Evolutionary conservation across 1,284 basidiomycete species (phyloP).

Genomic region (Tilletia caries): DNA sequence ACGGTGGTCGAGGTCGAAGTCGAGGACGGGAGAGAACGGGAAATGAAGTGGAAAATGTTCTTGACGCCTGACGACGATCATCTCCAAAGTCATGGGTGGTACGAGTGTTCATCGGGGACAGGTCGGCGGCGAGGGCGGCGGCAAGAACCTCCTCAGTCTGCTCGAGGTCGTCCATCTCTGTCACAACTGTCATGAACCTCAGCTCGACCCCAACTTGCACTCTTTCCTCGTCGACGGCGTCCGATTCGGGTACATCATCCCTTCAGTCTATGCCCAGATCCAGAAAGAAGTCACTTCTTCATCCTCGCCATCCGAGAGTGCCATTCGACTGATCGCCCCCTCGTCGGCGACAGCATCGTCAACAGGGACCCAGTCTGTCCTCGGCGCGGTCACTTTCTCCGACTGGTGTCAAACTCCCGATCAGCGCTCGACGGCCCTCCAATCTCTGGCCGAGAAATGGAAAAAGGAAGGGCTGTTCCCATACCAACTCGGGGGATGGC

Average conservation of each 20-base stretch:
- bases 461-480: constrained; percentile 32
- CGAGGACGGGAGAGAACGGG: not conserved
- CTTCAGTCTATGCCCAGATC: not conserved
- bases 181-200: constrained; percentile 31
- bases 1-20: not conserved
- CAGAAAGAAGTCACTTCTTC: constrained; percentile 15
- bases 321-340: constrained; percentile 12
- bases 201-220: constrained; percentile 44
- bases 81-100: not conserved
- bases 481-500: constrained; percentile 52
- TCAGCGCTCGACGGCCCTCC: constrained; percentile 21
- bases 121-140: not conserved
- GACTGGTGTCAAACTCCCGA: not conserved
- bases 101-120: not conserved
- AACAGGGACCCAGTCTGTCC: constrained; percentile 21
- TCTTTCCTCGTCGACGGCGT: constrained; percentile 37
- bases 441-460: constrained; percentile 31
- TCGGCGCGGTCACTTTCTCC: not conserved
- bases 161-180: constrained; percentile 36
- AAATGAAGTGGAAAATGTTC: too few species aligned
- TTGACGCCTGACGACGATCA: not conserved
- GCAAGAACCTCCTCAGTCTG: constrained; percentile 19
- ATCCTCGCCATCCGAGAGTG: constrained; percentile 23
- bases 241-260: not conserved
- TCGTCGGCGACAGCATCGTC: constrained; percentile 17